phyloP scores from a whole-genome alignment of 2,329 filamentous ascomycete genomes.

The Diaporthe longicolla region DNA sequence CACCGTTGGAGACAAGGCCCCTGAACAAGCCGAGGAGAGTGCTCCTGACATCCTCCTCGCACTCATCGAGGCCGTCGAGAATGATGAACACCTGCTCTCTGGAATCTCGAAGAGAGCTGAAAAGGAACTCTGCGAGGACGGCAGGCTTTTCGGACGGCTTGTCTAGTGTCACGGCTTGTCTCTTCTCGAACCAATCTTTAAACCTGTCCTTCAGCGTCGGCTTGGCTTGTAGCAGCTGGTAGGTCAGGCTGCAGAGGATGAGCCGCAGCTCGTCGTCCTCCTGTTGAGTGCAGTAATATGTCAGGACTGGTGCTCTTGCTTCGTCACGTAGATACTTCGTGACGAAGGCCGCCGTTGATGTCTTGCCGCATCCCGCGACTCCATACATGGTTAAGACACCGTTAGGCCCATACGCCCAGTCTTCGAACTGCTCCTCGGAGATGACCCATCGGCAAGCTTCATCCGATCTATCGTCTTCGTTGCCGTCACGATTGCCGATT shows the following conservation, averaged over 20 bases:
- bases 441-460: conserved; percentile 16
- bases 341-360: neutral
- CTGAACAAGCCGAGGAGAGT: neutral
- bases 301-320: conserved; percentile 2
- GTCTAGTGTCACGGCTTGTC: neutral
- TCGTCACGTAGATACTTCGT: neutral
- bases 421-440: neutral
- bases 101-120: neutral
- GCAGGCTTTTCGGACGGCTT: neutral
- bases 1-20: neutral
- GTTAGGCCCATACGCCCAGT: neutral
- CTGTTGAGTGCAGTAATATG: neutral
- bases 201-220: neutral
- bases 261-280: neutral
- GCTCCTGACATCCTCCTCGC: neutral
- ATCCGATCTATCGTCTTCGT: neutral
- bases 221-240: conserved; percentile 7
- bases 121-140: neutral
- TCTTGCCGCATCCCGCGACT: conserved; percentile 12
- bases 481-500: neutral
- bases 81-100: neutral
- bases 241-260: neutral
- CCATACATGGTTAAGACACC: conserved; percentile 17
- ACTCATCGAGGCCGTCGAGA: conserved; percentile 16
- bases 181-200: conserved; percentile 2